Evolutionary conservation across 805 yeast genomes (phyloP).

Genomic region (Candida suzukii): DNA sequence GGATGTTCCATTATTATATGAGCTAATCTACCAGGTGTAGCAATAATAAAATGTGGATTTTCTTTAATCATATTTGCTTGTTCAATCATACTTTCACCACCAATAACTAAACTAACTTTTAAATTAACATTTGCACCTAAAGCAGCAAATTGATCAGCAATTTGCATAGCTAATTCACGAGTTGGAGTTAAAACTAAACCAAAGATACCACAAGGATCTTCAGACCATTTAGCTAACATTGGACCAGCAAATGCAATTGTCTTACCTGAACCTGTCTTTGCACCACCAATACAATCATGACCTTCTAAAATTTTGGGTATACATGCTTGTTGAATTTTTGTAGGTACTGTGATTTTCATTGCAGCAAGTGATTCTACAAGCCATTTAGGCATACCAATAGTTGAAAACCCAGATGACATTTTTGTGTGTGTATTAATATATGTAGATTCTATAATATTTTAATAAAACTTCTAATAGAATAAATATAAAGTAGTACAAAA

Average conservation of each 20-base stretch:
- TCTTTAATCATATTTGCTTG: slow-evolving; percentile 78
- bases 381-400: slow-evolving; percentile 82
- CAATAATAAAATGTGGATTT: slow-evolving; percentile 90
- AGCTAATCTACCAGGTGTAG: slow-evolving; percentile 95
- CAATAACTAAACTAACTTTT: slow-evolving; percentile 77
- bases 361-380: slow-evolving; percentile 70
- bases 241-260: slow-evolving; percentile 98
- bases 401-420: slow-evolving; percentile 32
- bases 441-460: no score
- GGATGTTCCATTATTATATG: slow-evolving; percentile 85
- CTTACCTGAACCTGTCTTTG: slow-evolving; percentile 96
- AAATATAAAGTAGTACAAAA: no score
- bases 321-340: slow-evolving; percentile 81
- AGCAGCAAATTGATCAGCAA: slow-evolving; percentile 94
- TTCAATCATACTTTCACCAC: slow-evolving; percentile 90
- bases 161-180: slow-evolving; percentile 90
- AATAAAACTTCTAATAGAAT: no score
- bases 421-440: no score
- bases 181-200: slow-evolving; percentile 90
- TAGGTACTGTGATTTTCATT: slow-evolving; percentile 79
- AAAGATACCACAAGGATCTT: slow-evolving; percentile 88
- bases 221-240: slow-evolving; percentile 89
- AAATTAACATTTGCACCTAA: slow-evolving; percentile 86
- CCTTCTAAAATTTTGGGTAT: slow-evolving; percentile 83
- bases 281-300: slow-evolving; percentile 95